phyloP scores from a whole-genome alignment of 1,139 yeast species.

The Saccharomyces hybrid region DNA sequence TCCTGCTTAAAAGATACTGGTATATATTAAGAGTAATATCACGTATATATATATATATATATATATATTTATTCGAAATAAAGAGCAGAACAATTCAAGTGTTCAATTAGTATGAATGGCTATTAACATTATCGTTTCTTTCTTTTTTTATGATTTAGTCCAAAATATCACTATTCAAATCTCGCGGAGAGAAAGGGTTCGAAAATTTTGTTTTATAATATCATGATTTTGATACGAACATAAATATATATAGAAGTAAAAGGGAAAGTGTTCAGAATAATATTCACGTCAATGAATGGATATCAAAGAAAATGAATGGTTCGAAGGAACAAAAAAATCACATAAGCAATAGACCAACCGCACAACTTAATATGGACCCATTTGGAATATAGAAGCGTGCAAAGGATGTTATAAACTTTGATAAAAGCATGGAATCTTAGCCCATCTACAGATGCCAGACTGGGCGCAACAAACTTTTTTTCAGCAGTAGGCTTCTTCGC shows the following conservation, averaged over 20 bases:
- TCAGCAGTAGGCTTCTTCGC: slow-evolving; percentile 1
- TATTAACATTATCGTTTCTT: not conserved
- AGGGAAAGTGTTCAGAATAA: not conserved
- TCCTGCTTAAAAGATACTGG: not conserved
- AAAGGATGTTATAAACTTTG: slow-evolving; percentile 16
- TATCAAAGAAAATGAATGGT: slow-evolving; percentile 19
- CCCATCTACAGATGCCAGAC: slow-evolving; percentile 19
- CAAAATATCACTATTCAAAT: not conserved
- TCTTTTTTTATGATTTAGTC: not conserved
- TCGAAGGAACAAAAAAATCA: slow-evolving; percentile 17
- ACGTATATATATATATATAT: not conserved
- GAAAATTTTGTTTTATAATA: not conserved
- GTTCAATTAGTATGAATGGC: not conserved
- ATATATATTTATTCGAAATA: not conserved
- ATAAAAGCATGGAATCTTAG: slow-evolving; percentile 21
- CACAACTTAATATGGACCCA: slow-evolving; percentile 23
- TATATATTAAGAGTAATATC: not conserved
- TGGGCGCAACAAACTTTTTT: slow-evolving; percentile 17
- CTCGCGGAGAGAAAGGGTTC: not conserved
- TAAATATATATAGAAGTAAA: not conserved
- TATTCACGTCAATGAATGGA: not conserved
- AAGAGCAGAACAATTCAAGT: not conserved
- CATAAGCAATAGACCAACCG: slow-evolving; percentile 20
- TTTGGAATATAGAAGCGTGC: slow-evolving; percentile 17
- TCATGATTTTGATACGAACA: not conserved